Conservation (phyloP, 257 asterid genomes). For the Nyctanthes arbortristis region DNA sequence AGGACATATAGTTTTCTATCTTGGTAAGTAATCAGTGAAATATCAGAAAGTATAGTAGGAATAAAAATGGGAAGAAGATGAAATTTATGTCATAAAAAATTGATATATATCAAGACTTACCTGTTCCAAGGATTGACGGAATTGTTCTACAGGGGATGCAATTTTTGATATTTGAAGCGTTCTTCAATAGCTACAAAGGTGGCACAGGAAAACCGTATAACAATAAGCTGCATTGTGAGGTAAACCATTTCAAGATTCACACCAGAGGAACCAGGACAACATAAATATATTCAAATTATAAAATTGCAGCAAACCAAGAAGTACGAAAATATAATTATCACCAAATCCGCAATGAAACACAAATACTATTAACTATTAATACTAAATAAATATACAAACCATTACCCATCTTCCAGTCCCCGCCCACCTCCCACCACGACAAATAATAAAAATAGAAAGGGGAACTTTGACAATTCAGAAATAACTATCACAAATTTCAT, state of each 20-base stretch:
- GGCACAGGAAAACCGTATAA: constrained; percentile 63
- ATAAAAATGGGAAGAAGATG: background rate
- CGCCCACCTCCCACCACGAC: background rate
- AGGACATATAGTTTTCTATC: background rate
- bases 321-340: background rate
- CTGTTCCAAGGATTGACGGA: constrained; percentile 68
- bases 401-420: background rate
- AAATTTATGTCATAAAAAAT: background rate
- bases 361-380: background rate
- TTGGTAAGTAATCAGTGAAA: background rate
- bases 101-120: constrained; percentile 30
- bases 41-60: background rate
- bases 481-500: background rate
- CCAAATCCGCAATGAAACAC: background rate
- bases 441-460: too few species aligned
- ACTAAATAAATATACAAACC: background rate
- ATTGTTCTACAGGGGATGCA: constrained; percentile 69
- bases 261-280: constrained; percentile 24
- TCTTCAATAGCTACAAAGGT: constrained; percentile 81
- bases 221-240: constrained; percentile 60
- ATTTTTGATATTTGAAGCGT: constrained; percentile 54
- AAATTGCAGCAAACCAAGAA: constrained; percentile 1
- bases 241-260: constrained; percentile 46
- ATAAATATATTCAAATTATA: constrained; percentile 7
- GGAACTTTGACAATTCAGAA: too few species aligned